These are phyloP conservation scores for Xylariaceae sp. DNA, from an alignment of 2,329 filamentous ascomycete species.

Conservation along the genomic window DNA sequence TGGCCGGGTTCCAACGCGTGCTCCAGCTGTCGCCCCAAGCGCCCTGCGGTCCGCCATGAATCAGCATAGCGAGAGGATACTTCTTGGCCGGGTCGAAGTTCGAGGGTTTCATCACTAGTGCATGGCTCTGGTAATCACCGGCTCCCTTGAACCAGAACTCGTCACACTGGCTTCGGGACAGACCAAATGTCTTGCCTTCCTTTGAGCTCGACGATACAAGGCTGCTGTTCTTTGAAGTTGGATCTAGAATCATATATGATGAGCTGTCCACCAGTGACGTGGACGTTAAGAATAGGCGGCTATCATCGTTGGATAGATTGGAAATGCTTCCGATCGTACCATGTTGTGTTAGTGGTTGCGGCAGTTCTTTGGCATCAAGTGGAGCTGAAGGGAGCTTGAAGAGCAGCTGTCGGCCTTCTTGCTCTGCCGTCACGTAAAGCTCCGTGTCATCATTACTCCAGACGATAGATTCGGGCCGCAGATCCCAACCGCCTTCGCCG, in stretches of 20 bases:
- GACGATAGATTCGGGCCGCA: slow-evolving; percentile 59
- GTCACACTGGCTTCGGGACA: slow-evolving; percentile 66
- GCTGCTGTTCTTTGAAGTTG: slow-evolving; percentile 43
- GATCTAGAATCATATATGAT: slow-evolving; percentile 66
- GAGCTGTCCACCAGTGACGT: slow-evolving; percentile 76
- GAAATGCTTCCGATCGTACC: slow-evolving; percentile 62
- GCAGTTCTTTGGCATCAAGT: slow-evolving; percentile 53
- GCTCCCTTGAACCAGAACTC: slow-evolving; percentile 75
- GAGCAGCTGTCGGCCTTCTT: slow-evolving; percentile 65
- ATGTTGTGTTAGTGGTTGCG: slow-evolving; percentile 55
- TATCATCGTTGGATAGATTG: slow-evolving; percentile 53
- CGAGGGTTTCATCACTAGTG: slow-evolving; percentile 70
- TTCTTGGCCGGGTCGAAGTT: slow-evolving; percentile 72
- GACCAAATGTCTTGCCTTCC: slow-evolving; percentile 69
- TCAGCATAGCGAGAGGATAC: slow-evolving; percentile 79
- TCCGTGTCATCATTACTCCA: slow-evolving; percentile 66
- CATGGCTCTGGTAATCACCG: slow-evolving; percentile 69
- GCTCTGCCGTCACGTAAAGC: slow-evolving; percentile 77
- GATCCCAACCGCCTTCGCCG: slow-evolving; percentile 67
- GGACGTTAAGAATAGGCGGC: slow-evolving; percentile 67
- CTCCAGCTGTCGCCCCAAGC: slow-evolving; percentile 74
- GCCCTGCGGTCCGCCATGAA: slow-evolving; percentile 83
- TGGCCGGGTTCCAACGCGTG: slow-evolving; percentile 83
- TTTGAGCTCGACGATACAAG: slow-evolving; percentile 69
- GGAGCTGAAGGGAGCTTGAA: slow-evolving; percentile 67